Percentiles rank a stretch among this genome's conserved stretches.
These are phyloP conservation scores for Agapanthus africanus DNA, from an alignment of 106 monocot species.

Conservation along the genomic window DNA sequence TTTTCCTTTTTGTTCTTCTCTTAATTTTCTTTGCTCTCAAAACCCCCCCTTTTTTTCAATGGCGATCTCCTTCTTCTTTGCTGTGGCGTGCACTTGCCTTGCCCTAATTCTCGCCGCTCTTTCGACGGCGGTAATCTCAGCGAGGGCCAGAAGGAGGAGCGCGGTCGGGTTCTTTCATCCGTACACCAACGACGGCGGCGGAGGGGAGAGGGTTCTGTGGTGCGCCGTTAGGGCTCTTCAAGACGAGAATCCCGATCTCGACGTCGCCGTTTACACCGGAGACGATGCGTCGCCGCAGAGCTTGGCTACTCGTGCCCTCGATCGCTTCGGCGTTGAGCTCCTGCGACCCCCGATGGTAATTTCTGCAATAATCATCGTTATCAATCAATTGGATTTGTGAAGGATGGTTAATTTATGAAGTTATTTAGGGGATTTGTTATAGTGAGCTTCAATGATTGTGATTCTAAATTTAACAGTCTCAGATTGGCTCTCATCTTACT, in stretches of 20 bases:
- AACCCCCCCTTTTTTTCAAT: not conserved
- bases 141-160: slow-evolving; percentile 14
- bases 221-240: slow-evolving; percentile 83
- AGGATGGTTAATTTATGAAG: too few relatives aligned
- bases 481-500: too few relatives aligned
- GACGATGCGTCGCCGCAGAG: slow-evolving; percentile 62
- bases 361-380: not conserved
- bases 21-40: not conserved
- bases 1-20: too few relatives aligned
- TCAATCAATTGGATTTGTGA: too few relatives aligned
- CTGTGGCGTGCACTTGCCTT: slow-evolving; percentile 8
- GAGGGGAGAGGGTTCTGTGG: slow-evolving; percentile 95
- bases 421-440: too few relatives aligned
- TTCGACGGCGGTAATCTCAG: slow-evolving; percentile 10
- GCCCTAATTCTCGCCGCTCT: slow-evolving; percentile 9
- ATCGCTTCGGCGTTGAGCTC: slow-evolving; percentile 79
- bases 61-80: slow-evolving; percentile 13
- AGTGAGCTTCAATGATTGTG: too few relatives aligned
- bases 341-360: slow-evolving; percentile 50
- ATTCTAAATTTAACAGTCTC: too few relatives aligned
- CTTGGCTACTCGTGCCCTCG: slow-evolving; percentile 53
- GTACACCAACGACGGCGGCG: slow-evolving; percentile 92
- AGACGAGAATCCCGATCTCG: slow-evolving; percentile 50
- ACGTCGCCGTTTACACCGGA: slow-evolving; percentile 62
- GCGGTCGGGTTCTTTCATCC: slow-evolving; percentile 92